Percentiles rank a stretch among this genome's conserved stretches.
Evolutionary conservation across 495 filamentous ascomycete species (phyloP).

Genomic region (Penicillium bialowiezense): DNA sequence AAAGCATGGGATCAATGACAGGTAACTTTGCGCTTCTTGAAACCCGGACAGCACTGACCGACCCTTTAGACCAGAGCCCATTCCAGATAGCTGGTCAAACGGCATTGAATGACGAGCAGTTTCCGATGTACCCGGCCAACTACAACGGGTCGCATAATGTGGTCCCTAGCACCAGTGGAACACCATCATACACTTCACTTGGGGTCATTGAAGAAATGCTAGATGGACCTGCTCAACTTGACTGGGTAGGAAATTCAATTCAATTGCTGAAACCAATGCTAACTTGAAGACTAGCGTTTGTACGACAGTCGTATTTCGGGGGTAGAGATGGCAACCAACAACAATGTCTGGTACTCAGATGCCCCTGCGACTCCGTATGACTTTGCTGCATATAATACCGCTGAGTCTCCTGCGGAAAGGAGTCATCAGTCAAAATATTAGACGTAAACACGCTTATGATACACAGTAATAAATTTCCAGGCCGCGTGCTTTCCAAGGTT

Average conservation of each 20-base stretch:
- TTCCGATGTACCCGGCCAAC: background rate
- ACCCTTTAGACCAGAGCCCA: constrained; percentile 2
- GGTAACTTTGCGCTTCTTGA: constrained; percentile 28
- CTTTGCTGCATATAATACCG: constrained; percentile 1
- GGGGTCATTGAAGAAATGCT: constrained; percentile 56
- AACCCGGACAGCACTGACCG: background rate
- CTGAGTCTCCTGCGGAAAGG: background rate
- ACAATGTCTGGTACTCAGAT: constrained; percentile 14
- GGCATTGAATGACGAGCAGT: constrained; percentile 9
- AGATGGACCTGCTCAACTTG: constrained; percentile 52
- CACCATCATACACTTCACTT: constrained; percentile 34
- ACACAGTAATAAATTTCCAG: no score
- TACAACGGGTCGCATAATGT: constrained; percentile 1
- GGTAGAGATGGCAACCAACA: constrained; percentile 11
- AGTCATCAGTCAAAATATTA: background rate
- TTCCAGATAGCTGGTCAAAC: background rate
- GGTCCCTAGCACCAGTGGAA: background rate
- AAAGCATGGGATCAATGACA: background rate
- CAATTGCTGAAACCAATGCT: background rate
- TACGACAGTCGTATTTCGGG: constrained; percentile 22
- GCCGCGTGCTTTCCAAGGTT: no score
- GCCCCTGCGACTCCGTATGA: constrained; percentile 1
- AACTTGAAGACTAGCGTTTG: constrained; percentile 13
- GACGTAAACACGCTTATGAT: no score
- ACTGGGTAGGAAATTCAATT: constrained; percentile 61